Evolutionary conservation across 1,284 basidiomycete genomes (phyloP).

Genomic region (Phlebopus sp.): DNA sequence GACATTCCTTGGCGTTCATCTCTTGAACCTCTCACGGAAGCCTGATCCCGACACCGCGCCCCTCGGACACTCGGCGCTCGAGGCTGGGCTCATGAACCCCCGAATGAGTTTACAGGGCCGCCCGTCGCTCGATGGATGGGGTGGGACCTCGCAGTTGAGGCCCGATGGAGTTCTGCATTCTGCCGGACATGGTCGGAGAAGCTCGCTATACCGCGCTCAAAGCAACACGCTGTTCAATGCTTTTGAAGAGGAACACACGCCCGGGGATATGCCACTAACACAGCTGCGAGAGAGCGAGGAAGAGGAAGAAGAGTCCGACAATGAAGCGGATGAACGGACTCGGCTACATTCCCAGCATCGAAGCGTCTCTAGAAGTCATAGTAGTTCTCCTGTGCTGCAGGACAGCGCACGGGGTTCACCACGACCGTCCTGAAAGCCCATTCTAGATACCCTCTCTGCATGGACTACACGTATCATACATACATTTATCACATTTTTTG

Average conservation of each 20-base stretch:
- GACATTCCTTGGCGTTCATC: slow-evolving; percentile 91
- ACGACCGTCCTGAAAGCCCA: slow-evolving; percentile 14
- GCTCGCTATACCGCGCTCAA: slow-evolving; percentile 62
- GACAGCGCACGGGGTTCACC: slow-evolving; percentile 22
- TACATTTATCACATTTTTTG: slow-evolving; percentile 20
- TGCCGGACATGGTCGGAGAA: slow-evolving; percentile 44
- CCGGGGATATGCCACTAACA: slow-evolving; percentile 37
- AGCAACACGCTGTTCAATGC: slow-evolving; percentile 60
- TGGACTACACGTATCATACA: slow-evolving; percentile 25
- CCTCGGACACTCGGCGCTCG: slow-evolving; percentile 56
- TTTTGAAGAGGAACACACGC: slow-evolving; percentile 44
- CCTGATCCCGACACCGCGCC: slow-evolving; percentile 42
- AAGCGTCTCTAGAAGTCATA: slow-evolving; percentile 30
- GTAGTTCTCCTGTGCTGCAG: slow-evolving; percentile 30
- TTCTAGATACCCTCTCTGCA: slow-evolving; percentile 17
- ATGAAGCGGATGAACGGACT: slow-evolving; percentile 50
- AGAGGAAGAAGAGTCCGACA: slow-evolving; percentile 35
- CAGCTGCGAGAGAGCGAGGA: slow-evolving; percentile 43
- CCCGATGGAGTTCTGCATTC: slow-evolving; percentile 33
- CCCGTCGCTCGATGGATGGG: slow-evolving; percentile 71
- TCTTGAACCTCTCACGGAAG: slow-evolving; percentile 81
- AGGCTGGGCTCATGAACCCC: slow-evolving; percentile 75
- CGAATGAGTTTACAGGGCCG: slow-evolving; percentile 68
- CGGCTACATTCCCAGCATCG: slow-evolving; percentile 36
- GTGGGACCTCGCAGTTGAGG: slow-evolving; percentile 39